phyloP scores from a whole-genome alignment of 345 rosid genomes.

The Firmiana major region DNA sequence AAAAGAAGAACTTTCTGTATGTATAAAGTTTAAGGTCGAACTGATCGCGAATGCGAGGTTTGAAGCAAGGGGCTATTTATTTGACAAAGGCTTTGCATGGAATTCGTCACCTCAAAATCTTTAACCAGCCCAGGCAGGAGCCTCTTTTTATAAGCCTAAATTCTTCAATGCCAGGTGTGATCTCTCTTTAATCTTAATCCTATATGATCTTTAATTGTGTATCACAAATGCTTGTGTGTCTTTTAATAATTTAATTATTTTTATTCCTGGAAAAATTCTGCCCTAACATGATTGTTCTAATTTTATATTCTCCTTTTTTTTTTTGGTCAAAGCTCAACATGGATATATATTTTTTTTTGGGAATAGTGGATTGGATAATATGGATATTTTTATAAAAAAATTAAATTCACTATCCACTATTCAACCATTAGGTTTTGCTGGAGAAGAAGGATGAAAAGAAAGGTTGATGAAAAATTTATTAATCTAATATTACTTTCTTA shows the following conservation, averaged over 20 bases:
- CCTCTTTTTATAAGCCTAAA: background rate
- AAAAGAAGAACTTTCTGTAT: too few relatives aligned
- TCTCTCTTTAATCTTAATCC: background rate
- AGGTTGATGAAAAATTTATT: too few relatives aligned
- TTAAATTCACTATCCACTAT: too few relatives aligned
- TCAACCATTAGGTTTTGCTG: too few relatives aligned
- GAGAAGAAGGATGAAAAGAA: too few relatives aligned
- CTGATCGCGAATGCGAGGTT: conserved; percentile 12
- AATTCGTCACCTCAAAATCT: background rate
- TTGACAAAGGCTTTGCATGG: conserved; percentile 24
- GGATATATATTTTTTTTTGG: too few relatives aligned
- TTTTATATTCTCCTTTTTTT: too few relatives aligned
- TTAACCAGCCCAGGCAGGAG: background rate
- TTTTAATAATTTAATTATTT: too few relatives aligned
- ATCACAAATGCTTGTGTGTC: background rate
- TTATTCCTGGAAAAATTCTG: background rate
- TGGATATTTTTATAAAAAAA: too few relatives aligned
- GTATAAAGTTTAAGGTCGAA: conserved; percentile 16
- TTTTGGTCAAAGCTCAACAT: background rate
- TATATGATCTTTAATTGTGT: background rate
- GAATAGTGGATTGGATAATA: too few relatives aligned
- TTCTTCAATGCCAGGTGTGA: background rate
- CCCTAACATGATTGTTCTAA: background rate
- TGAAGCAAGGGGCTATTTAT: conserved; percentile 12
- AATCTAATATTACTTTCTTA: too few relatives aligned